Percentiles rank a stretch among this genome's conserved stretches.
Evolutionary conservation across 2,329 filamentous ascomycete species (phyloP).

Genomic region (Claviceps sp.): DNA sequence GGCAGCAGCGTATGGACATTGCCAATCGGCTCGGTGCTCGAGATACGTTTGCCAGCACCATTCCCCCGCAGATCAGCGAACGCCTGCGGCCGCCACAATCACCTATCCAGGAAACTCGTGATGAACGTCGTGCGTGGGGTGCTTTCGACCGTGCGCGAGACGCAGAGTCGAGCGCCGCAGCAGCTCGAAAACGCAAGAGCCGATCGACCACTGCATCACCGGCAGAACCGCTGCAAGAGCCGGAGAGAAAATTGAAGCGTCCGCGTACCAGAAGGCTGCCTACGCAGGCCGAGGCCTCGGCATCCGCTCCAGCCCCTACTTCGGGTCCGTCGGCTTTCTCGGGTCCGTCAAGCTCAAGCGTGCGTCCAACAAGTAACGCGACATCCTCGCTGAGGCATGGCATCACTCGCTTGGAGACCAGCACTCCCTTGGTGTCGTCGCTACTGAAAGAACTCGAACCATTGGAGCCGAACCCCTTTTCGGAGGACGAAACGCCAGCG

Average conservation of each 20-base stretch:
- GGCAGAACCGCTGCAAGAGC: slow-evolving; percentile 52
- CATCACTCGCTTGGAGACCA: slow-evolving; percentile 23
- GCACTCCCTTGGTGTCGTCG: slow-evolving; percentile 73
- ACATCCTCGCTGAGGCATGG: slow-evolving; percentile 12
- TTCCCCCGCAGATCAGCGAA: slow-evolving; percentile 44
- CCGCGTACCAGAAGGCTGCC: slow-evolving; percentile 62
- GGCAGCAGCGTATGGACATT: slow-evolving; percentile 74
- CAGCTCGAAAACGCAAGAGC: slow-evolving; percentile 58
- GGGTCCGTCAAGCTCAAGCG: slow-evolving; percentile 4
- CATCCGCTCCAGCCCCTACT: slow-evolving; percentile 24
- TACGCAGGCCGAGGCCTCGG: slow-evolving; percentile 32
- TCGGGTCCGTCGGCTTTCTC: slow-evolving; percentile 11
- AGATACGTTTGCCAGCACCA: slow-evolving; percentile 54
- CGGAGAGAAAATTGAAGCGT: slow-evolving; percentile 74
- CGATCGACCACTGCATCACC: slow-evolving; percentile 60
- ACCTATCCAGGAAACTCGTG: slow-evolving; percentile 52
- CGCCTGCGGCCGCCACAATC: slow-evolving; percentile 45
- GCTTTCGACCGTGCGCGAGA: slow-evolving; percentile 77
- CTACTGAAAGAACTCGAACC: slow-evolving; percentile 78
- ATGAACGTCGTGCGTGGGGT: slow-evolving; percentile 79
- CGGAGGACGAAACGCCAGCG: slow-evolving; percentile 38
- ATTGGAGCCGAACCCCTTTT: slow-evolving; percentile 54
- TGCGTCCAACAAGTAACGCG: slow-evolving; percentile 7
- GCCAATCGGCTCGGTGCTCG: slow-evolving; percentile 66
- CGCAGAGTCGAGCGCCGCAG: slow-evolving; percentile 37